Evolutionary conservation across 805 yeast genomes (phyloP).

Genomic region (Saccharomycopsis malanga): DNA sequence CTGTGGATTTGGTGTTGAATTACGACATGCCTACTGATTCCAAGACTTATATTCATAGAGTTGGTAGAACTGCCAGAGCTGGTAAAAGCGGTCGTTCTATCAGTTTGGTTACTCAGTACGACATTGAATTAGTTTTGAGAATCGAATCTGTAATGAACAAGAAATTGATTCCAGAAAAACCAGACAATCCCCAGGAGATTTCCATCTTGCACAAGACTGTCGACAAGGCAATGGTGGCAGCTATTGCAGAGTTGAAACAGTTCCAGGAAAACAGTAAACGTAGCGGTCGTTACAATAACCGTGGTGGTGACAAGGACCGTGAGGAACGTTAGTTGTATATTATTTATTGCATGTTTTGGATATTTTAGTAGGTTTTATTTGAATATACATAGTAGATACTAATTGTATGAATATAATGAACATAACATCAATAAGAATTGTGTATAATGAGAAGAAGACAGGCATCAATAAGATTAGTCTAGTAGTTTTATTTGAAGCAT

Average conservation of each 20-base stretch:
- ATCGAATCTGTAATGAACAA: constrained; percentile 83
- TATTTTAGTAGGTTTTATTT: not conserved
- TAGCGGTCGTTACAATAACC: constrained; percentile 10
- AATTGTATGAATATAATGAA: too few relatives aligned
- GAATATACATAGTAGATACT: not conserved
- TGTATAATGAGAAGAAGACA: too few relatives aligned
- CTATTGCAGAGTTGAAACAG: constrained; percentile 41
- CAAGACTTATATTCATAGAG: constrained; percentile 79
- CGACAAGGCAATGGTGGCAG: constrained; percentile 86
- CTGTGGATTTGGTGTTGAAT: constrained; percentile 69
- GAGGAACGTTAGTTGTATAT: constrained; percentile 1
- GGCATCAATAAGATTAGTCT: too few relatives aligned
- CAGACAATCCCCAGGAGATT: constrained; percentile 63
- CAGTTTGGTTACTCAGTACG: constrained; percentile 90
- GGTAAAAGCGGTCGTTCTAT: constrained; percentile 85
- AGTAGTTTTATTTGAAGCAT: too few relatives aligned
- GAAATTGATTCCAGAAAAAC: constrained; percentile 76
- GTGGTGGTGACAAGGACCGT: constrained; percentile 17
- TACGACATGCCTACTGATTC: constrained; percentile 81
- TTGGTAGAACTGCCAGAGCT: constrained; percentile 94
- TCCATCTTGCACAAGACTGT: constrained; percentile 77
- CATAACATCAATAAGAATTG: too few relatives aligned
- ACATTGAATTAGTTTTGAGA: constrained; percentile 77
- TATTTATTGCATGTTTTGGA: too few relatives aligned
- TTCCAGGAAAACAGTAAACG: constrained; percentile 25